Conservation (phyloP, 805 yeast genomes). For the Candida insectalens region DNA sequence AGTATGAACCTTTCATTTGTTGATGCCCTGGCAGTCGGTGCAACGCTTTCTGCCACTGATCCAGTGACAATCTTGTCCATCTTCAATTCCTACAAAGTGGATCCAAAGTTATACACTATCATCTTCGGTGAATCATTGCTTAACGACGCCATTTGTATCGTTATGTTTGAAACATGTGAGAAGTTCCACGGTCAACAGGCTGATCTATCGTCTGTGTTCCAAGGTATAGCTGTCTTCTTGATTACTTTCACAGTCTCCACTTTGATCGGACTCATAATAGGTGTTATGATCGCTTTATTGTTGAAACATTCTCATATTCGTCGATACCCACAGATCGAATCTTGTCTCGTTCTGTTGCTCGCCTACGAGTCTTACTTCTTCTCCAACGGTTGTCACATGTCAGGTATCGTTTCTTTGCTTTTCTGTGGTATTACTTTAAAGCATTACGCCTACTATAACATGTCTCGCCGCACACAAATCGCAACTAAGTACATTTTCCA, state of each 20-base stretch:
- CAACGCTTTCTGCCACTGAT: constrained; percentile 95
- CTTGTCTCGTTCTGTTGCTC: constrained; percentile 79
- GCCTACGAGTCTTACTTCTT: constrained; percentile 96
- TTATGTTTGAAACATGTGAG: constrained; percentile 97
- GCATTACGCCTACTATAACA: constrained; percentile 94
- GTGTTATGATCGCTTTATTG: constrained; percentile 80
- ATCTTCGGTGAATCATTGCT: constrained; percentile 93
- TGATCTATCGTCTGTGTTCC: constrained; percentile 67
- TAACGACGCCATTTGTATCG: constrained; percentile 97
- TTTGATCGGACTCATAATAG: constrained; percentile 80
- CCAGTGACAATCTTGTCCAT: constrained; percentile 96
- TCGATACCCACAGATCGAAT: constrained; percentile 94
- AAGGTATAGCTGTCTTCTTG: constrained; percentile 87
- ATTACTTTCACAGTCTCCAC: constrained; percentile 90
- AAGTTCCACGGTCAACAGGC: constrained; percentile 85
- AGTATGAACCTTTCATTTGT: constrained; percentile 84
- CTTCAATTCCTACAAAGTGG: constrained; percentile 95
- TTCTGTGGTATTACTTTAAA: constrained; percentile 96
- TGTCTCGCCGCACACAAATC: constrained; percentile 95
- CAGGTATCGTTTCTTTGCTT: constrained; percentile 89
- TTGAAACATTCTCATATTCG: constrained; percentile 89
- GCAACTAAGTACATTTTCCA: constrained; percentile 95
- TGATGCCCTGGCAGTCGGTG: constrained; percentile 97
- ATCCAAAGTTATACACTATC: constrained; percentile 92
- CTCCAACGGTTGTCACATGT: constrained; percentile 98